phyloP scores from a whole-genome alignment of 2,329 filamentous ascomycete genomes.

The Sclerotinia trifoliorum region DNA sequence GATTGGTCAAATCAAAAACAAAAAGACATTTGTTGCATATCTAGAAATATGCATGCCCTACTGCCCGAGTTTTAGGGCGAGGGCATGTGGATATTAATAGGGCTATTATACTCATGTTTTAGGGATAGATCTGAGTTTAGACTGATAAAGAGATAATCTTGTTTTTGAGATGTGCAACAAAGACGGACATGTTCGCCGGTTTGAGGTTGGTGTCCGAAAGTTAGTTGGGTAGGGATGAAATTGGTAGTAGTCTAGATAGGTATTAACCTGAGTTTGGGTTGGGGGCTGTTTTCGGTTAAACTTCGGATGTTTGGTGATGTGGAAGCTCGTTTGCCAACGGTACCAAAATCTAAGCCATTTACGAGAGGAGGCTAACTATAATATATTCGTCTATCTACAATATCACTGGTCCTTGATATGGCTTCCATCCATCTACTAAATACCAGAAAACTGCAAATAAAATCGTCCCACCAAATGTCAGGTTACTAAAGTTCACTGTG shows the following conservation, averaged over 20 bases:
- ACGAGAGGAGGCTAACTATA: no score
- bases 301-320: not conserved
- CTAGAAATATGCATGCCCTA: not conserved
- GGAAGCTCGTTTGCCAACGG: not conserved
- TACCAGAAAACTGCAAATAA: no score
- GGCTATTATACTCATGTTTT: not conserved
- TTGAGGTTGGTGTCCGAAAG: not conserved
- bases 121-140: not conserved
- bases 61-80: not conserved
- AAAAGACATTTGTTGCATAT: not conserved
- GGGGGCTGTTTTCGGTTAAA: not conserved
- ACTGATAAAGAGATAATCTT: not conserved
- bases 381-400: no score
- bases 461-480: no score
- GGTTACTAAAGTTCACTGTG: no score
- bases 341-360: no score
- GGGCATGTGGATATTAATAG: not conserved
- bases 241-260: no score
- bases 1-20: not conserved
- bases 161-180: constrained; percentile 15
- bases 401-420: no score
- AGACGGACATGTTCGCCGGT: not conserved
- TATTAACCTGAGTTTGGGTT: not conserved
- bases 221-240: not conserved
- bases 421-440: no score